A percentile compares a stretch with the other conserved stretches of the same genome.
Conservation (phyloP, 495 filamentous ascomycete genomes). For the Lophiostoma macrostomum region DNA sequence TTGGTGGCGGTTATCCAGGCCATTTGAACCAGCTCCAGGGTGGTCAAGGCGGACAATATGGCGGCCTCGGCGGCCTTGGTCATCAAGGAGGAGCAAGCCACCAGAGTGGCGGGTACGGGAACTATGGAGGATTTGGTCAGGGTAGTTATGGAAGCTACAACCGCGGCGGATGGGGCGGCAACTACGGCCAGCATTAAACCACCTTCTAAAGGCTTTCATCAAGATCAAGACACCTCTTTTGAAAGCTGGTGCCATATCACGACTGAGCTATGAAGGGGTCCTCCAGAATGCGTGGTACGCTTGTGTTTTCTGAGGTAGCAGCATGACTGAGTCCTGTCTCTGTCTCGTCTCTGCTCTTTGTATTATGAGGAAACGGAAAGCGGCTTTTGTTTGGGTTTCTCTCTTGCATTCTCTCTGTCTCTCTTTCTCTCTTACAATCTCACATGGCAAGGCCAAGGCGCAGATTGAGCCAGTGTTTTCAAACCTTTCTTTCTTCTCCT, state of each 20-base stretch:
- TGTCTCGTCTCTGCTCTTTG: neutral
- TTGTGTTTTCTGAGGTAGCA: neutral
- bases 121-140: conserved; percentile 44
- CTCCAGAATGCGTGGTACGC: too few relatives aligned
- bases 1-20: conserved; percentile 70
- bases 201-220: too few relatives aligned
- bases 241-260: too few relatives aligned
- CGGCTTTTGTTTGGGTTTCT: neutral
- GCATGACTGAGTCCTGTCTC: neutral
- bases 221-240: too few relatives aligned
- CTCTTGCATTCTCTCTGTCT: conserved; percentile 1
- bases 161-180: conserved; percentile 52
- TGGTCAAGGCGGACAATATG: conserved; percentile 60
- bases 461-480: too few relatives aligned
- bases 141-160: conserved; percentile 37
- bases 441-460: too few relatives aligned
- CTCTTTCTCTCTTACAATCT: neutral
- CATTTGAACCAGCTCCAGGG: conserved; percentile 67
- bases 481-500: too few relatives aligned
- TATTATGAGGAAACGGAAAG: too few relatives aligned
- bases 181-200: conserved; percentile 44
- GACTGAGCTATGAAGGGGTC: too few relatives aligned
- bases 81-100: conserved; percentile 63
- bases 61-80: conserved; percentile 65
- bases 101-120: conserved; percentile 55